phyloP scores from a whole-genome alignment of 148 eudicot species.

The Cornus florida region DNA sequence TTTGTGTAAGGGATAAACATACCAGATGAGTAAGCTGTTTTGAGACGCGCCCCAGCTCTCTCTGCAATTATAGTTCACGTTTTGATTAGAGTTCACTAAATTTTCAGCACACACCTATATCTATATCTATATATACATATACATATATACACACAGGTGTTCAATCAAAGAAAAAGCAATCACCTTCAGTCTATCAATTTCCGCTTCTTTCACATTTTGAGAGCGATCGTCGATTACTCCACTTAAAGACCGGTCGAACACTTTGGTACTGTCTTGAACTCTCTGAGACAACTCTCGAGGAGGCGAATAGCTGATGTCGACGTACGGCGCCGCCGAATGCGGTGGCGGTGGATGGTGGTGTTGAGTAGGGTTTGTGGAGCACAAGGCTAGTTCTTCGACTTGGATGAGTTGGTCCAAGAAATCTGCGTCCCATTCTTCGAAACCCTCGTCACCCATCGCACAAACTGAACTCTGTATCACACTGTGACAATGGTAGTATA shows the following conservation, averaged over 20 bases:
- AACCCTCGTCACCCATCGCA: constrained; percentile 37
- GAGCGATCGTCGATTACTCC: neutral
- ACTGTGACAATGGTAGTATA: neutral
- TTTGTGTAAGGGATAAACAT: neutral
- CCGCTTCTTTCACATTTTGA: constrained; percentile 27
- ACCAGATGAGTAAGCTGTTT: constrained; percentile 53
- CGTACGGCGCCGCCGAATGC: constrained; percentile 11
- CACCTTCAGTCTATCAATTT: constrained; percentile 62
- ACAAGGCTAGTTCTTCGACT: constrained; percentile 46
- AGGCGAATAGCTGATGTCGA: constrained; percentile 54
- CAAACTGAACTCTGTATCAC: neutral
- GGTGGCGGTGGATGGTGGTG: constrained; percentile 28
- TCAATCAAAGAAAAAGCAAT: neutral
- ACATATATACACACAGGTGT: no score
- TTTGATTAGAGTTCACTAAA: neutral
- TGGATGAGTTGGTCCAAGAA: constrained; percentile 50
- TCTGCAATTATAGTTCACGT: constrained; percentile 45
- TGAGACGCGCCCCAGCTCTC: constrained; percentile 46
- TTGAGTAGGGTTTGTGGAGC: constrained; percentile 33
- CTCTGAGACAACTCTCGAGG: constrained; percentile 85
- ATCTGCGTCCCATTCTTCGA: constrained; percentile 60
- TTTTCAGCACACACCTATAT: no score
- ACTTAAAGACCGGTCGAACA: constrained; percentile 12
- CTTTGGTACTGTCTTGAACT: constrained; percentile 9
- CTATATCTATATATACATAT: no score